These are phyloP conservation scores for Fraxinus pennsylvanica DNA, from an alignment of 257 asterid genomes.

Conservation along the genomic window DNA sequence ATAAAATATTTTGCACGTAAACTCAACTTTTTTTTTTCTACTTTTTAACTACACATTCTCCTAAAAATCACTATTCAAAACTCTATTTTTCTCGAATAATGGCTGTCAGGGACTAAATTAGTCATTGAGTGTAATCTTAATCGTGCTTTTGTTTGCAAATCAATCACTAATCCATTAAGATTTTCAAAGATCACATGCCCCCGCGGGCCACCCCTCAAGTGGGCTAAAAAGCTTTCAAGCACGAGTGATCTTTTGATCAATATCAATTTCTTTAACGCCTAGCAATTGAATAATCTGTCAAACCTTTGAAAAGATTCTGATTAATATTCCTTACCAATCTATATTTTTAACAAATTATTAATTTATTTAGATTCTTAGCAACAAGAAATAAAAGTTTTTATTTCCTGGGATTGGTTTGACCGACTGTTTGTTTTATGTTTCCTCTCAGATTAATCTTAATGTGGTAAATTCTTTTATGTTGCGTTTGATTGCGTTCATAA, in stretches of 20 bases:
- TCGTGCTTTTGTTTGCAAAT: neutral
- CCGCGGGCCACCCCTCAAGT: neutral
- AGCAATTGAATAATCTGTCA: neutral
- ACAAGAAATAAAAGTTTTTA: neutral
- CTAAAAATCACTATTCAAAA: too few relatives aligned
- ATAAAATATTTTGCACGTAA: too few relatives aligned
- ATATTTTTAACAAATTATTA: neutral
- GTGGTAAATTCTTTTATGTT: too few relatives aligned
- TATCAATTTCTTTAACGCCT: neutral
- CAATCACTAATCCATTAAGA: neutral
- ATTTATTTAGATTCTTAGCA: neutral
- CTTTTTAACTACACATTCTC: too few relatives aligned
- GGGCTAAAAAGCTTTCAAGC: neutral
- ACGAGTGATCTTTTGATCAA: neutral
- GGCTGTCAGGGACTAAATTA: too few relatives aligned
- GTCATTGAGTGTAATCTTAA: neutral
- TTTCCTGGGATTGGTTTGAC: neutral
- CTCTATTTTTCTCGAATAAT: too few relatives aligned
- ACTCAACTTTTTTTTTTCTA: too few relatives aligned
- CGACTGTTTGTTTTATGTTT: too few relatives aligned
- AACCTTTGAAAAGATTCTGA: neutral
- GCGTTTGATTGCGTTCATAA: too few relatives aligned
- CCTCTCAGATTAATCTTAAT: too few relatives aligned
- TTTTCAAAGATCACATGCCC: conserved; percentile 1
- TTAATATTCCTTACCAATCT: neutral